phyloP scores from a whole-genome alignment of 2,329 filamentous ascomycete species.

The Sporothrix phasma region DNA sequence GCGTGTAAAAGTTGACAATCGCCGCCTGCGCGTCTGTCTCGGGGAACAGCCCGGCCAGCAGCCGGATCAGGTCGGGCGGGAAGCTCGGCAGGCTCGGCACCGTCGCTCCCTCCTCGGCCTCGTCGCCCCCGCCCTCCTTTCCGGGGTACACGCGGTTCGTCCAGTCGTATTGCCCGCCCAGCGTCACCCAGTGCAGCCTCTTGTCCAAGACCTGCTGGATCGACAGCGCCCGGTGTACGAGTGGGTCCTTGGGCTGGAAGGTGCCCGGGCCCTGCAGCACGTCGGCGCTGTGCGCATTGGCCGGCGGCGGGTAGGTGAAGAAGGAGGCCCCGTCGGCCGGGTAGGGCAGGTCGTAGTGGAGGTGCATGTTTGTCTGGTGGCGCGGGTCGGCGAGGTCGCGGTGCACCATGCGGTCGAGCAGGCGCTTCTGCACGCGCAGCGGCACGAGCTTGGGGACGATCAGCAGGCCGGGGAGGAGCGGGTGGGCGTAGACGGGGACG shows the following conservation, averaged over 20 bases:
- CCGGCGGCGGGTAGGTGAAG: constrained; percentile 40
- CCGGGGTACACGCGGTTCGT: constrained; percentile 71
- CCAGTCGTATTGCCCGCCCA: constrained; percentile 97
- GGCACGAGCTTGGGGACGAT: constrained; percentile 69
- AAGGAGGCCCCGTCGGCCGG: constrained; percentile 34
- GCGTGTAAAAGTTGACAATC: constrained; percentile 87
- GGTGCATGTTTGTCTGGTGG: constrained; percentile 72
- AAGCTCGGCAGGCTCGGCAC: constrained; percentile 50
- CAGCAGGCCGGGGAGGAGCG: constrained; percentile 63
- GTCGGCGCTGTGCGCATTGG: constrained; percentile 34
- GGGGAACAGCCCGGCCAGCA: constrained; percentile 64
- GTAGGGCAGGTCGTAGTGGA: constrained; percentile 29
- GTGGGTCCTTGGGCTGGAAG: constrained; percentile 58
- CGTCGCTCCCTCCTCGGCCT: constrained; percentile 22
- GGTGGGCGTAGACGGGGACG: constrained; percentile 51
- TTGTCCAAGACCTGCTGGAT: constrained; percentile 62
- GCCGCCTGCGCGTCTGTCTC: constrained; percentile 74
- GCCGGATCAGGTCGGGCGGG: constrained; percentile 57
- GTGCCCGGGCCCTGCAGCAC: constrained; percentile 44
- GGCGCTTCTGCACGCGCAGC: constrained; percentile 51
- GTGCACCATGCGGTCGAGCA: constrained; percentile 61
- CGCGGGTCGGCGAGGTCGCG: constrained; percentile 56
- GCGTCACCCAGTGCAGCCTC: constrained; percentile 84
- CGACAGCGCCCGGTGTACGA: constrained; percentile 64
- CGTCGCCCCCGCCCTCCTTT: constrained; percentile 30